Evolutionary conservation across 1,139 yeast genomes (phyloP).

Genomic region (Hemisphaericaspora xylofermentans): DNA sequence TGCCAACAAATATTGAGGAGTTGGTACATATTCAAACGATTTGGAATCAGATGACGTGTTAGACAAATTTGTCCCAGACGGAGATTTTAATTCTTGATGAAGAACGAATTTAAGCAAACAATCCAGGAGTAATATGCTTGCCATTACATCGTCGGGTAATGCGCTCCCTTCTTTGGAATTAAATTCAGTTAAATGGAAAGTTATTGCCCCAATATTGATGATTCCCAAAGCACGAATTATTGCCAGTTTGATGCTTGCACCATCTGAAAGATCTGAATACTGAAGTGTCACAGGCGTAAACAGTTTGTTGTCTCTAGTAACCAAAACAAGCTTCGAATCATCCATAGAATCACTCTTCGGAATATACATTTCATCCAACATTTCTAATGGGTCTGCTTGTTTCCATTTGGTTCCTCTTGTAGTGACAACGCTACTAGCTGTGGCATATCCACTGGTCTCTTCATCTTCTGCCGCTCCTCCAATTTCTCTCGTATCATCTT

Average conservation of each 20-base stretch:
- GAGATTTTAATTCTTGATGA: constrained; percentile 39
- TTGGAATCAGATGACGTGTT: constrained; percentile 50
- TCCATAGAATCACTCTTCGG: constrained; percentile 23
- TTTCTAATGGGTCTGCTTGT: neutral
- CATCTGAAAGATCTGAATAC: constrained; percentile 13
- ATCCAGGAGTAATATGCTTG: constrained; percentile 32
- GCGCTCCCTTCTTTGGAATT: constrained; percentile 63
- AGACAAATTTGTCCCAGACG: constrained; percentile 28
- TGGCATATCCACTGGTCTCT: neutral
- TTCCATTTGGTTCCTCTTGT: neutral
- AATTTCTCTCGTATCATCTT: neutral
- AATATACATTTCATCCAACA: constrained; percentile 27
- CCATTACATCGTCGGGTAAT: constrained; percentile 48
- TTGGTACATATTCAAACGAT: constrained; percentile 49
- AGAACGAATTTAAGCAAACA: constrained; percentile 42
- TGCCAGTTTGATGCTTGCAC: constrained; percentile 31
- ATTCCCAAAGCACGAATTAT: constrained; percentile 44
- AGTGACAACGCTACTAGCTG: neutral
- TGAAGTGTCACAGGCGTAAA: constrained; percentile 48
- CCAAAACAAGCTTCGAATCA: constrained; percentile 34
- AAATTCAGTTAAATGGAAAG: constrained; percentile 72
- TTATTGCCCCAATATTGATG: constrained; percentile 37
- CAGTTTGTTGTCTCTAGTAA: constrained; percentile 56
- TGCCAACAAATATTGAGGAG: constrained; percentile 60
- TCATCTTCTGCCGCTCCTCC: neutral